Evolutionary conservation across 768 basidiomycete species (phyloP).

Genomic region (Kwoniella mangroviensis): DNA sequence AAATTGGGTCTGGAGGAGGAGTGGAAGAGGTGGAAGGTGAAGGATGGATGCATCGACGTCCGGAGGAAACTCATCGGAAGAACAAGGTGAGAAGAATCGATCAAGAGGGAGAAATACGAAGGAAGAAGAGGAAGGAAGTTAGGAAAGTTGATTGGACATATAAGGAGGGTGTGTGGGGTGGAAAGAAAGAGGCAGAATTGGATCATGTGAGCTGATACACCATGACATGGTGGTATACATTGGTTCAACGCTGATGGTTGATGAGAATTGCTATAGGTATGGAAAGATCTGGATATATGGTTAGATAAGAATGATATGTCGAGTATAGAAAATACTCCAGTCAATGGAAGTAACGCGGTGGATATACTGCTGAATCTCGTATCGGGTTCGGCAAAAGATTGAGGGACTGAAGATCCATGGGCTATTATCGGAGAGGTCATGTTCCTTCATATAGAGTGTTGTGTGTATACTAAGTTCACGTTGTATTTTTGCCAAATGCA

Average conservation of each 20-base stretch:
- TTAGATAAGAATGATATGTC: conserved; percentile 15
- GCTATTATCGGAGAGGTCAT: no score
- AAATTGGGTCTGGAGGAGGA: background rate
- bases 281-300: conserved; percentile 18
- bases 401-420: background rate
- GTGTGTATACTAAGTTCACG: background rate
- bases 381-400: background rate
- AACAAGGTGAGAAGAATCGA: background rate
- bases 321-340: conserved; percentile 2
- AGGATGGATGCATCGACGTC: conserved; percentile 18
- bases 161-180: conserved; percentile 37
- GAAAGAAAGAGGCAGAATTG: conserved; percentile 4
- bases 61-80: conserved; percentile 14
- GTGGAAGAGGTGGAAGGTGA: conserved; percentile 3
- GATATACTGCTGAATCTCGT: conserved; percentile 10
- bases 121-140: conserved; percentile 15
- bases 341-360: background rate
- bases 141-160: conserved; percentile 44
- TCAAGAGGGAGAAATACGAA: conserved; percentile 11
- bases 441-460: background rate
- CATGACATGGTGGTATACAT: background rate
- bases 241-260: background rate
- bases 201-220: conserved; percentile 16
- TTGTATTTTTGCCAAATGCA: background rate
- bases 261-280: conserved; percentile 2